Conservation (phyloP, 1,284 basidiomycete genomes). For the Microbotryum scabiosae region DNA sequence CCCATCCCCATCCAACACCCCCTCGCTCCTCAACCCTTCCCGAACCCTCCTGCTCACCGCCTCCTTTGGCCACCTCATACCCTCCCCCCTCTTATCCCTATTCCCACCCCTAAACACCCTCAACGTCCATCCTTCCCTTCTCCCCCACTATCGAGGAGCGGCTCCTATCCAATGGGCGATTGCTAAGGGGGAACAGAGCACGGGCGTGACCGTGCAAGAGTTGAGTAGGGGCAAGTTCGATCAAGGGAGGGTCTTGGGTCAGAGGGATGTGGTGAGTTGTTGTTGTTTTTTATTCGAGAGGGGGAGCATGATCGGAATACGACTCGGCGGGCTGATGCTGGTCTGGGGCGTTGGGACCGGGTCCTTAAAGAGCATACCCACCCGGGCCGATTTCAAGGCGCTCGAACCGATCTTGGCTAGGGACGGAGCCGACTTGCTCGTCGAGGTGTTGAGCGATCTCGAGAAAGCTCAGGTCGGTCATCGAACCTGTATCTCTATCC, state of each 20-base stretch:
- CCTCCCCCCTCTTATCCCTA: constrained; percentile 54
- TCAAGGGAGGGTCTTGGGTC: constrained; percentile 41
- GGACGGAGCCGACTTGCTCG: constrained; percentile 61
- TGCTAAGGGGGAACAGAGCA: constrained; percentile 52
- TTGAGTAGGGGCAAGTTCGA: constrained; percentile 43
- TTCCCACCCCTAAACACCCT: constrained; percentile 61
- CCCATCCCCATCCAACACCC: neutral
- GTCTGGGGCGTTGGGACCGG: neutral
- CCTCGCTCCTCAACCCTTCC: neutral
- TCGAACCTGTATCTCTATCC: neutral
- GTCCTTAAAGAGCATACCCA: constrained; percentile 51
- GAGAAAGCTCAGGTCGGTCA: constrained; percentile 48
- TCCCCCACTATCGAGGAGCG: constrained; percentile 82
- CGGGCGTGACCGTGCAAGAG: constrained; percentile 58
- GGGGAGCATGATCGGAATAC: neutral
- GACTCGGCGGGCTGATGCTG: too few species aligned
- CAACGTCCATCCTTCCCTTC: constrained; percentile 84
- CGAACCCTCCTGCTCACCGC: constrained; percentile 64
- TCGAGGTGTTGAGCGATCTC: constrained; percentile 60
- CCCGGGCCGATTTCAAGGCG: constrained; percentile 47
- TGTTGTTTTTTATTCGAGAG: neutral
- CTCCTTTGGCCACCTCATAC: constrained; percentile 84
- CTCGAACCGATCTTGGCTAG: constrained; percentile 57
- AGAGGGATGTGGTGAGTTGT: constrained; percentile 37
- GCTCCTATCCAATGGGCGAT: constrained; percentile 86